A percentile compares a stretch with the other conserved stretches of the same genome.
Conservation (phyloP, 306 rosid genomes). For the Leucaena leucocephala region DNA sequence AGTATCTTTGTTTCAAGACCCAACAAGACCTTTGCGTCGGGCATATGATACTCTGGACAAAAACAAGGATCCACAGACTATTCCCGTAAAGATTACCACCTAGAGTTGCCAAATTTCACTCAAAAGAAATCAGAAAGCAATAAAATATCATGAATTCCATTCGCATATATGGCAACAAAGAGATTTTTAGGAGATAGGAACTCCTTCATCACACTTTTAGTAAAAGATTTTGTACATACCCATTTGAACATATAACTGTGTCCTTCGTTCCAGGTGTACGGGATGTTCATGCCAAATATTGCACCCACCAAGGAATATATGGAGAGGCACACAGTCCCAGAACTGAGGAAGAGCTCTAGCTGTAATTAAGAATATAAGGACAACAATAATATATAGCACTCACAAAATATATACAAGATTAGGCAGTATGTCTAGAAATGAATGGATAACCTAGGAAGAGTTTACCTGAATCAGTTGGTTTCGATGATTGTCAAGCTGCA, state of each 20-base stretch:
- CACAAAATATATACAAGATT: neutral
- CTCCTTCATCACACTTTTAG: neutral
- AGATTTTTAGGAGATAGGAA: conserved; percentile 12
- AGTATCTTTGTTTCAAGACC: conserved; percentile 57
- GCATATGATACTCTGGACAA: conserved; percentile 69
- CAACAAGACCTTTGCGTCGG: conserved; percentile 90
- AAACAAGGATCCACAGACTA: conserved; percentile 60
- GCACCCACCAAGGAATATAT: conserved; percentile 79
- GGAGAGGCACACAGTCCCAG: conserved; percentile 73
- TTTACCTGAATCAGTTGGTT: conserved; percentile 86
- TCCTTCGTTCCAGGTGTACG: conserved; percentile 62
- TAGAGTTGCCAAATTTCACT: conserved; percentile 32
- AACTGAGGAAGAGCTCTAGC: conserved; percentile 80
- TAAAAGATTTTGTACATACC: conserved; percentile 47
- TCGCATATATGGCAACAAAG: neutral
- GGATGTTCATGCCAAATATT: conserved; percentile 87
- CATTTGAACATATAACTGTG: conserved; percentile 74
- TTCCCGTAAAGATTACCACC: conserved; percentile 77
- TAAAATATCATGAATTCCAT: neutral
- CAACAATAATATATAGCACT: neutral
- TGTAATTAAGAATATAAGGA: conserved; percentile 38
- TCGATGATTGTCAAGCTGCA: conserved; percentile 88
- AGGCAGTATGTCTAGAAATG: neutral
- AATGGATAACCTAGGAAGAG: conserved; percentile 5
- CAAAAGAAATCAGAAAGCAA: conserved; percentile 10